These are phyloP conservation scores for Onygena corvina DNA, from an alignment of 2,329 filamentous ascomycete genomes.

Conservation along the genomic window DNA sequence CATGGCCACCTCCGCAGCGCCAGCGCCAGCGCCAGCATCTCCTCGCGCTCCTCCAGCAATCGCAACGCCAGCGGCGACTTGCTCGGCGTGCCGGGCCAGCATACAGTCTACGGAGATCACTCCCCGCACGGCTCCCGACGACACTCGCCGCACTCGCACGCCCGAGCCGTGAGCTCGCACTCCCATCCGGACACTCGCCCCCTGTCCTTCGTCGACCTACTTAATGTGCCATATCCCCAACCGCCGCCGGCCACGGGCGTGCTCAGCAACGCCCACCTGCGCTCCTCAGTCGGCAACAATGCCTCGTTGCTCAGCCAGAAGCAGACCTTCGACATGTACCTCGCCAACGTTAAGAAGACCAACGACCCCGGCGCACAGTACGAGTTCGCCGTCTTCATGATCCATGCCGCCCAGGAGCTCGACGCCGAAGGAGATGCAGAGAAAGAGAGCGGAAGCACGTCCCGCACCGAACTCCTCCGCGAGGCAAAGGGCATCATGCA, in stretches of 20 bases:
- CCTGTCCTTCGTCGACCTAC: conserved; percentile 49
- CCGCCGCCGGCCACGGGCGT: conserved; percentile 52
- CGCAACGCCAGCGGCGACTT: conserved; percentile 32
- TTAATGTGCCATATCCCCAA: conserved; percentile 66
- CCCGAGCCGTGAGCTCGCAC: conserved; percentile 39
- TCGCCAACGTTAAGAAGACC: conserved; percentile 93
- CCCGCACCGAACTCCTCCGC: conserved; percentile 56
- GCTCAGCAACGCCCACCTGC: conserved; percentile 70
- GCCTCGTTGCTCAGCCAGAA: conserved; percentile 81
- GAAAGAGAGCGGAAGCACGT: conserved; percentile 31
- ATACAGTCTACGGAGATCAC: conserved; percentile 66
- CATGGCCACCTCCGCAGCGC: conserved; percentile 24
- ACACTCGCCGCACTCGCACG: conserved; percentile 38
- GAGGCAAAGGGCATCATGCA: conserved; percentile 87
- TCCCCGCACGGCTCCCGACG: conserved; percentile 48
- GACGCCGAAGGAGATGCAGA: conserved; percentile 15
- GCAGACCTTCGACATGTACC: conserved; percentile 96
- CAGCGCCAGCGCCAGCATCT: conserved; percentile 21
- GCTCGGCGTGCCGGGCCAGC: conserved; percentile 49
- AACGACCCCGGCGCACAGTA: conserved; percentile 84
- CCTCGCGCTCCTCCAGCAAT: conserved; percentile 20
- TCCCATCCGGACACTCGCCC: conserved; percentile 44
- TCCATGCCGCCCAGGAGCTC: conserved; percentile 55
- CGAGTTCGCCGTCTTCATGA: conserved; percentile 89
- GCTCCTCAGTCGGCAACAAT: conserved; percentile 70